These are phyloP conservation scores for Multifurca ochricompacta DNA, from an alignment of 768 basidiomycete species.

Conservation along the genomic window DNA sequence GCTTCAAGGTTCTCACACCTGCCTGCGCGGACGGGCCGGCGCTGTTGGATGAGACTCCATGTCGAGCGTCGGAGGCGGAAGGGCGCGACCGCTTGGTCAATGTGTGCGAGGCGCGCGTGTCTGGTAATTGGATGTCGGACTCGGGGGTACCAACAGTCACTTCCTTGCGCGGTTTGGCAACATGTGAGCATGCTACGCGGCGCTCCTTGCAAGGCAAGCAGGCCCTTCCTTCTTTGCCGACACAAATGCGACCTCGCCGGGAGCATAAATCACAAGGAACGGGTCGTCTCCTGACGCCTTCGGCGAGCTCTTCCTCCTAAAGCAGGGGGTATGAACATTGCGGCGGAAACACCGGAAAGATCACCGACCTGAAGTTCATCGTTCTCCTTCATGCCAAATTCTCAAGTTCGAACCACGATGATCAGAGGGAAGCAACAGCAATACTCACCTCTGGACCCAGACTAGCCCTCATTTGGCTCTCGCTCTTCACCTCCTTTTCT, in stretches of 20 bases:
- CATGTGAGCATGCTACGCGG: conserved; percentile 18
- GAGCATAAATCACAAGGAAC: conserved; percentile 13
- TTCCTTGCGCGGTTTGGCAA: conserved; percentile 18
- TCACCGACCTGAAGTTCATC: conserved; percentile 16
- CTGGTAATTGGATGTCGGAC: conserved; percentile 8
- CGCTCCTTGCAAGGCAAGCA: conserved; percentile 19
- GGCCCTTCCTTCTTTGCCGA: conserved; percentile 17
- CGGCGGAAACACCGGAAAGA: background rate
- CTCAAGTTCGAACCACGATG: background rate
- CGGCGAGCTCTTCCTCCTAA: conserved; percentile 15
- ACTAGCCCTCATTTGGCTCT: conserved; percentile 5
- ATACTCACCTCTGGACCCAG: conserved; percentile 15
- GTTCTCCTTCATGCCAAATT: conserved; percentile 1
- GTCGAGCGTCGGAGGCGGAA: background rate
- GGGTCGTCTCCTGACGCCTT: conserved; percentile 14
- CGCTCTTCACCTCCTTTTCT: background rate
- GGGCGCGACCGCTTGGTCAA: conserved; percentile 9
- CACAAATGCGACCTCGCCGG: conserved; percentile 10
- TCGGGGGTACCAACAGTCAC: conserved; percentile 10
- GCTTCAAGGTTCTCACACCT: conserved; percentile 9
- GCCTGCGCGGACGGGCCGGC: conserved; percentile 11
- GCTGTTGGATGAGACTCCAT: background rate
- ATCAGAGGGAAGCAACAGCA: background rate
- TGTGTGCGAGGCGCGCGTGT: background rate
- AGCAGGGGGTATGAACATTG: background rate